Conservation (phyloP, 2,329 filamentous ascomycete species). For the Aurifilum marmelostoma region DNA sequence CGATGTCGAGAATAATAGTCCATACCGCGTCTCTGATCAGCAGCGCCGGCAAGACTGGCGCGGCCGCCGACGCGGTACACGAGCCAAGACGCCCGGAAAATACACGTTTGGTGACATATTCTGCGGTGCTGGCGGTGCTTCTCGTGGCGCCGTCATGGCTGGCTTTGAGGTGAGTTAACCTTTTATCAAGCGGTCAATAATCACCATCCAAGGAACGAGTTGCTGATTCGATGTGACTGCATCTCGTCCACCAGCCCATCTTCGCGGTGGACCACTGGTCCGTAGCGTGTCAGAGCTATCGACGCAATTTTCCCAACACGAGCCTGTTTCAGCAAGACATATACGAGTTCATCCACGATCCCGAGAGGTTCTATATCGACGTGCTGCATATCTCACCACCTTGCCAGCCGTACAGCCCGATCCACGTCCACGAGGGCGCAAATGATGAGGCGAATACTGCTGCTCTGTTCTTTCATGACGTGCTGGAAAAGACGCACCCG, state of each 20-base stretch:
- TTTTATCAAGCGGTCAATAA: neutral
- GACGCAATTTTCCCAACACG: conserved; percentile 54
- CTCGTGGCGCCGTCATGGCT: conserved; percentile 60
- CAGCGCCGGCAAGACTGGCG: conserved; percentile 42
- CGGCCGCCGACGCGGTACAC: conserved; percentile 33
- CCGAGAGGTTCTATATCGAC: conserved; percentile 54
- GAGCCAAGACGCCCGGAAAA: conserved; percentile 32
- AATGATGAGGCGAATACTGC: conserved; percentile 71
- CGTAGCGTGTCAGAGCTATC: conserved; percentile 60
- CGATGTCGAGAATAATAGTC: conserved; percentile 35
- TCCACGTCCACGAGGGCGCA: conserved; percentile 61
- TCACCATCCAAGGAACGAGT: too few species aligned
- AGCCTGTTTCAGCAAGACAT: conserved; percentile 53
- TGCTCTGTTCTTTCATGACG: conserved; percentile 54
- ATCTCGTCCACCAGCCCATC: conserved; percentile 39
- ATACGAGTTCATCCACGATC: conserved; percentile 50
- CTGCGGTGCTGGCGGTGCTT: conserved; percentile 73
- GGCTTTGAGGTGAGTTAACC: conserved; percentile 50
- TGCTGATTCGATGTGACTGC: neutral
- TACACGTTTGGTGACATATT: conserved; percentile 75
- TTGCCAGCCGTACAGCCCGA: conserved; percentile 75
- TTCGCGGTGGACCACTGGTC: conserved; percentile 66
- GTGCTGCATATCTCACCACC: conserved; percentile 76
- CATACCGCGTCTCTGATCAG: conserved; percentile 34
- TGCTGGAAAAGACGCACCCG: conserved; percentile 63